phyloP scores from a whole-genome alignment of 129 eudicot genomes.

The Scalesia atractyloides region DNA sequence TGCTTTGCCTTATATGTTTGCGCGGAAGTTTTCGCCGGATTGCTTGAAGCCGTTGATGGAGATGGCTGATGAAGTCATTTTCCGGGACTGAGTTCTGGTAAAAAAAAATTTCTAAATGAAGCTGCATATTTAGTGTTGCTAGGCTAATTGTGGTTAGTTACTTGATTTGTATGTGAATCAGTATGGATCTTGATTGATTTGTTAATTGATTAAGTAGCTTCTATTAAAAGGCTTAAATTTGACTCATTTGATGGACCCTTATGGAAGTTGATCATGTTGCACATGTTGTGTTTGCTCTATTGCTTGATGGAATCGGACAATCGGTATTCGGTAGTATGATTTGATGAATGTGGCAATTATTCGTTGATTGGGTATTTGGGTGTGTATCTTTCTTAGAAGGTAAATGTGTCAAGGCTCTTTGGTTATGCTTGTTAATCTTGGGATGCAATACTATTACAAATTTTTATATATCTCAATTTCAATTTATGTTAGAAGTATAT shows the following conservation, averaged over 20 bases:
- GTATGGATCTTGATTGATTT: conserved; percentile 16
- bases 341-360: conserved; percentile 7
- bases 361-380: background rate
- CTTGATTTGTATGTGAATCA: conserved; percentile 17
- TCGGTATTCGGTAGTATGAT: background rate
- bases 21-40: conserved; percentile 80
- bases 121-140: conserved; percentile 10
- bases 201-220: conserved; percentile 10
- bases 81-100: conserved; percentile 12
- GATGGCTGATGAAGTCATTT: conserved; percentile 14
- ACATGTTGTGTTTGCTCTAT: conserved; percentile 13
- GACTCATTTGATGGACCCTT: conserved; percentile 15
- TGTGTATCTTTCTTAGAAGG: background rate
- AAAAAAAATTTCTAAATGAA: background rate
- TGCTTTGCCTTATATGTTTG: conserved; percentile 65
- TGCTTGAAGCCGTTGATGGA: conserved; percentile 58
- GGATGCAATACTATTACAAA: background rate
- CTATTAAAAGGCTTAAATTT: background rate
- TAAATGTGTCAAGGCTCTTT: background rate
- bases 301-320: background rate
- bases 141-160: conserved; percentile 17
- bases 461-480: background rate
- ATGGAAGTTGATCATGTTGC: conserved; percentile 11
- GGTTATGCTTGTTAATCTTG: conserved; percentile 9
- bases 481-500: background rate